Evolutionary conservation across 1,139 yeast genomes (phyloP), one percentile per base, ranked within the genome.

Genomic region (Meyerozyma sp.): DNA sequence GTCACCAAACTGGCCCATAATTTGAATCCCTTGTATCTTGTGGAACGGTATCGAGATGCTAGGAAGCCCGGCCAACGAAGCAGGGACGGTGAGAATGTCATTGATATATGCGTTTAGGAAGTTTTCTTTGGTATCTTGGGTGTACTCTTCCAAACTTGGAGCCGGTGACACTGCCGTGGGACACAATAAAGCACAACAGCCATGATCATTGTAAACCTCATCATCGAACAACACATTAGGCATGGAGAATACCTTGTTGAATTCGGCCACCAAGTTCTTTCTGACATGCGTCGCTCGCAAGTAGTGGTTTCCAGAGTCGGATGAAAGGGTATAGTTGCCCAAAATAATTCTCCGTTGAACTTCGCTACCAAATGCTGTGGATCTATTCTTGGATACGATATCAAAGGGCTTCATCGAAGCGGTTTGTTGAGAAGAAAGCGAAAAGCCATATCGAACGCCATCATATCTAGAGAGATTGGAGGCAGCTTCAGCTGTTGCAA

Each of bases 401-500:
- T 69, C 68, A 0, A 59, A 20, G 5, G 41, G 42, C 5, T 23
- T 29, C 26, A 14, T 11, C 5, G n/a, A 13, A 8, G 13, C 26
- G 16, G 18, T 16, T 9, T 43, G 45, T 10, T 40, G 36, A 37
- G 82, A 64, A 26, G 40, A 38, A 7, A 42, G 44, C 5, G 49
- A 44, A 41, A 62, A 64, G 0, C 98, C 98, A 56, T 85, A 94
- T 42, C 97, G 70, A 21, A 91, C 69, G 2, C 98, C 98, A 62
- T 93, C 98, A 56, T 78, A 94, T 32, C 97, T 71, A 1, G 96
- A 79, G 40, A 94, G 72, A 58, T 94, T 93, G 0, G 98, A 91
- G 0, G 95, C 83, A 0, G 97, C 98, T 58, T 94, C 98, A 0
- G 97, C 87, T 0, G 97, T 88, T 1, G 94, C 90, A 32, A 94